Evolutionary conservation across 176 grass and related monocot species (phyloP).

Genomic region (maize (Zea mays)): Zm-B73-REFERENCE-NAM-5.0 NC_050099.1:82612501-82613000

Average conservation of each 20-base stretch:
- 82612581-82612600: not conserved
- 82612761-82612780: slow-evolving; percentile 53
- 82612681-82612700: not conserved
- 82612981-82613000: not conserved
- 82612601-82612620: not conserved
- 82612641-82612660: not conserved
- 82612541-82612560: slow-evolving; percentile 12
- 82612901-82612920: not conserved
- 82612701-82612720: slow-evolving; percentile 30
- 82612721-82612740: not conserved
- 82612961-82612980: not conserved
- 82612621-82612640: not conserved
- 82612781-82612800: slow-evolving; percentile 86
- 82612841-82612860: not conserved
- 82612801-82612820: slow-evolving; percentile 82
- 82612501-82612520: not conserved
- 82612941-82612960: not conserved
- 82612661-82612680: not conserved
- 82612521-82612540: slow-evolving; percentile 3
- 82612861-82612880: not conserved
- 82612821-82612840: slow-evolving; percentile 92
- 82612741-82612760: slow-evolving; percentile 15
- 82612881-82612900: not conserved
- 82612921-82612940: not conserved
- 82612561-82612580: not conserved